Evolutionary conservation across 805 yeast genomes (phyloP).

Genomic region (Wickerhamomyces bisporus): DNA sequence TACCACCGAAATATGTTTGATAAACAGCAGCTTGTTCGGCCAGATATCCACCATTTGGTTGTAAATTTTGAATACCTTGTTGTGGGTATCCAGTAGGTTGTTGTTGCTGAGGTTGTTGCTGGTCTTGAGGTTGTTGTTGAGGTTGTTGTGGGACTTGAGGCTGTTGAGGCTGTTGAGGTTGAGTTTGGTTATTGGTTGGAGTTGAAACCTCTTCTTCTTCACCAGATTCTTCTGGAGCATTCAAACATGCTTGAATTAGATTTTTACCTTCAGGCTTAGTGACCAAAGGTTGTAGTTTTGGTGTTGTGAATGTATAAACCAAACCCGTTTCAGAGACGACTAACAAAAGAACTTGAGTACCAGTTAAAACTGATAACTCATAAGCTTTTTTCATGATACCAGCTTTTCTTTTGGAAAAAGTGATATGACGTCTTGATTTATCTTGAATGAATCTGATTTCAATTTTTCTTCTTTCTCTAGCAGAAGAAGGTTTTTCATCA

Average conservation of each 20-base stretch:
- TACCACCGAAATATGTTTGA: constrained; percentile 57
- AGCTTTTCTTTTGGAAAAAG: constrained; percentile 96
- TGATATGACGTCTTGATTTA: constrained; percentile 95
- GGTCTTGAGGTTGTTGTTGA: constrained; percentile 13
- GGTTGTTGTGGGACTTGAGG: constrained; percentile 26
- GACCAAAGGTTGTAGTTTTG: constrained; percentile 95
- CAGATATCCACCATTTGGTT: constrained; percentile 41
- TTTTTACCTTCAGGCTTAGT: constrained; percentile 97
- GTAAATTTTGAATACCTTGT: constrained; percentile 33
- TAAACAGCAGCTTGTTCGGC: constrained; percentile 53
- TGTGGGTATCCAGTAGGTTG: constrained; percentile 38
- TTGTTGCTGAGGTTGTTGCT: constrained; percentile 13
- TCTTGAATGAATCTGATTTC: constrained; percentile 97
- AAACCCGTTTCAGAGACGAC: constrained; percentile 98
- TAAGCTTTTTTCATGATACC: constrained; percentile 99
- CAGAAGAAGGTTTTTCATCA: constrained; percentile 40
- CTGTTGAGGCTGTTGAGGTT: constrained; percentile 28
- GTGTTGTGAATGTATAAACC: constrained; percentile 98
- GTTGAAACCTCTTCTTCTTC: constrained; percentile 34
- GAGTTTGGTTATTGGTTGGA: constrained; percentile 30
- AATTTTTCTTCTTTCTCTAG: constrained; percentile 76
- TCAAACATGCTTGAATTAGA: constrained; percentile 91
- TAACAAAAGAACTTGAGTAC: constrained; percentile 90
- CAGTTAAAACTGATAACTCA: constrained; percentile 92
- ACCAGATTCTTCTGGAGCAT: constrained; percentile 82